Conservation (phyloP, 169 alveolate species). For the Babesia bovis region DNA sequence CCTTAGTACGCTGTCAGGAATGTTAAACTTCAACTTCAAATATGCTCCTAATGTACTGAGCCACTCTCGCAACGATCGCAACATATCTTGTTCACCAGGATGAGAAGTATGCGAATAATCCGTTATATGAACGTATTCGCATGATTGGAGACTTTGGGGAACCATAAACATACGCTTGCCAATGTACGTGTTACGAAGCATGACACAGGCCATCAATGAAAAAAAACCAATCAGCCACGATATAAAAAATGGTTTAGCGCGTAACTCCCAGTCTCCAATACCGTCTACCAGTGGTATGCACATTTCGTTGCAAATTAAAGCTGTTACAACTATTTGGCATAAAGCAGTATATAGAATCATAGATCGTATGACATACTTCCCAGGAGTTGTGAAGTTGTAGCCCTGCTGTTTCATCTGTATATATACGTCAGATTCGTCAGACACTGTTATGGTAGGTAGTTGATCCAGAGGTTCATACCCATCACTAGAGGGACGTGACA, state of each 20-base stretch:
- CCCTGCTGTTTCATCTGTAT: constrained; percentile 46
- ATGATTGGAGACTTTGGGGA: constrained; percentile 30
- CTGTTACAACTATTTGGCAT: constrained; percentile 69
- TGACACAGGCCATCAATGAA: constrained; percentile 30
- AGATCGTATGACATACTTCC: constrained; percentile 23
- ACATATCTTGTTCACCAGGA: constrained; percentile 60
- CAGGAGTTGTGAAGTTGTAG: constrained; percentile 54
- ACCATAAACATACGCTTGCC: constrained; percentile 62
- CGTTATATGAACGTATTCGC: constrained; percentile 40
- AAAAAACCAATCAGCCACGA: constrained; percentile 62
- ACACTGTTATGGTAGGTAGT: neutral
- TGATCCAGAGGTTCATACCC: constrained; percentile 7
- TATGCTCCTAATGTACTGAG: constrained; percentile 30
- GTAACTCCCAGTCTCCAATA: constrained; percentile 70
- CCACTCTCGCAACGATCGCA: constrained; percentile 38
- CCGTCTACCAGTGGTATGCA: constrained; percentile 69
- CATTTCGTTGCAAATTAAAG: constrained; percentile 70
- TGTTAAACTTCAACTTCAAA: constrained; percentile 53
- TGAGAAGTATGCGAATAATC: constrained; percentile 47
- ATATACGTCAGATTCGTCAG: neutral
- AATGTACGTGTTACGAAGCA: constrained; percentile 48
- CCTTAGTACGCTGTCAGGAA: constrained; percentile 55
- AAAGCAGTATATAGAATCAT: constrained; percentile 40
- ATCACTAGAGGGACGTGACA: neutral
- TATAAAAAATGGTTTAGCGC: constrained; percentile 68